These are phyloP conservation scores for Alternaria sp. DNA, from an alignment of 2,329 filamentous ascomycete genomes.

Conservation along the genomic window DNA sequence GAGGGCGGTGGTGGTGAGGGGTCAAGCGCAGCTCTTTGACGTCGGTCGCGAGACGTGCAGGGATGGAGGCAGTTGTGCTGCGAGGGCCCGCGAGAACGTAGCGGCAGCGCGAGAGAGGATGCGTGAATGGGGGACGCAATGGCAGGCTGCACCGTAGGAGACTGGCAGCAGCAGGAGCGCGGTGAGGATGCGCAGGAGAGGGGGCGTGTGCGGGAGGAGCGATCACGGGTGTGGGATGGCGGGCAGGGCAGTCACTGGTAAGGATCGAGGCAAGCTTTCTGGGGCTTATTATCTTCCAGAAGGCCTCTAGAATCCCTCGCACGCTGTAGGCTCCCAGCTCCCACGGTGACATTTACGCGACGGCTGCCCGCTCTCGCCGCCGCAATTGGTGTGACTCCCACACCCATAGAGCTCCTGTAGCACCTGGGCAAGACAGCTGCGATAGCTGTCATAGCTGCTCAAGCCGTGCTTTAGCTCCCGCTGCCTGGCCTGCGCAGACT, in stretches of 20 bases:
- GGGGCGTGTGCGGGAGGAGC: slow-evolving; percentile 23
- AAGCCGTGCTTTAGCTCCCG: slow-evolving; percentile 25
- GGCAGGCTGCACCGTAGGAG: slow-evolving; percentile 2
- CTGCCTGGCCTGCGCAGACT: slow-evolving; percentile 11
- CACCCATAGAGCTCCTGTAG: background rate
- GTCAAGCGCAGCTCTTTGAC: slow-evolving; percentile 47
- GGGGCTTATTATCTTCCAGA: slow-evolving; percentile 35
- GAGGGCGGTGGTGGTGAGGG: slow-evolving; percentile 40
- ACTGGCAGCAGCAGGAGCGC: slow-evolving; percentile 10
- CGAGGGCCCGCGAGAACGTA: slow-evolving; percentile 32
- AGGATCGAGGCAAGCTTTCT: slow-evolving; percentile 27
- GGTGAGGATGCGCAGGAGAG: slow-evolving; percentile 27
- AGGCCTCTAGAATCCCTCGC: slow-evolving; percentile 32
- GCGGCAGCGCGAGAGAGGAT: slow-evolving; percentile 17
- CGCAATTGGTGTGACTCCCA: slow-evolving; percentile 18
- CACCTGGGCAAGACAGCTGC: slow-evolving; percentile 7
- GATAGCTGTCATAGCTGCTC: background rate
- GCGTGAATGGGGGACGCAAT: slow-evolving; percentile 6
- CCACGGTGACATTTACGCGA: slow-evolving; percentile 6
- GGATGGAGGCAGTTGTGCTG: slow-evolving; percentile 42
- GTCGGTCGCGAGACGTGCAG: slow-evolving; percentile 45
- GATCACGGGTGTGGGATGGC: slow-evolving; percentile 20
- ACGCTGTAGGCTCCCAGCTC: slow-evolving; percentile 1
- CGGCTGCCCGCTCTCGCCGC: slow-evolving; percentile 15
- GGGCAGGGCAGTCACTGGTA: slow-evolving; percentile 19